Conservation (phyloP, 176 grass and related monocot genomes). For the Dendrocalamus sinicus region DNA sequence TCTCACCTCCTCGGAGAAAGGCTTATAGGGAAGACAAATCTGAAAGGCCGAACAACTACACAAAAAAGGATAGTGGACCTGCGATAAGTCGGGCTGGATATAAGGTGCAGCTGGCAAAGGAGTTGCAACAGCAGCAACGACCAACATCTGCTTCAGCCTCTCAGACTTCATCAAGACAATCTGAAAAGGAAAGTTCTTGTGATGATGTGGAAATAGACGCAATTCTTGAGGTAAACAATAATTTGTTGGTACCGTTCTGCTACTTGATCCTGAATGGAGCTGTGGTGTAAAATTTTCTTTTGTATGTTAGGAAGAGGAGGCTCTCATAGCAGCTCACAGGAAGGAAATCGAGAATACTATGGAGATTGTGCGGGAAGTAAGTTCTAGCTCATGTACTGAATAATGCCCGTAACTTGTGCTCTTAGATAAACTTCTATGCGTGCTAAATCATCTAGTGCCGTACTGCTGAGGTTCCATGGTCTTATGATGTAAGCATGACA, state of each 20-base stretch:
- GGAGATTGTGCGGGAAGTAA: slow-evolving; percentile 98
- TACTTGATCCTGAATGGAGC: slow-evolving; percentile 3
- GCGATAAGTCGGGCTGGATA: slow-evolving; percentile 50
- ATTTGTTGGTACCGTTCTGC: slow-evolving; percentile 18
- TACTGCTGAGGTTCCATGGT: neutral
- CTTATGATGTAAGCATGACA: neutral
- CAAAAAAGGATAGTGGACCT: slow-evolving; percentile 66
- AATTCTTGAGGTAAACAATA: slow-evolving; percentile 85
- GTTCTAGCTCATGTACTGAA: slow-evolving; percentile 23
- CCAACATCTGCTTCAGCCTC: slow-evolving; percentile 61
- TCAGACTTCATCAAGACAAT: slow-evolving; percentile 50
- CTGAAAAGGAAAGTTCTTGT: slow-evolving; percentile 81
- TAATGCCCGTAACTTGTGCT: slow-evolving; percentile 1
- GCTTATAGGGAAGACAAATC: slow-evolving; percentile 72
- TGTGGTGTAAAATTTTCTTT: slow-evolving; percentile 32
- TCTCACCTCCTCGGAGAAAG: slow-evolving; percentile 93
- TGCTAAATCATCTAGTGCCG: neutral
- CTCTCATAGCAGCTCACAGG: slow-evolving; percentile 94
- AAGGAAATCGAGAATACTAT: slow-evolving; percentile 99
- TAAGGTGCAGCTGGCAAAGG: slow-evolving; percentile 67
- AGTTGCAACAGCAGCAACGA: slow-evolving; percentile 61
- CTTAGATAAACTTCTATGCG: neutral
- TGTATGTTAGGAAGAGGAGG: slow-evolving; percentile 90
- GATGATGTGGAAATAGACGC: slow-evolving; percentile 94
- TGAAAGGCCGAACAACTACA: slow-evolving; percentile 73